Evolutionary conservation across 495 filamentous ascomycete genomes (phyloP), one percentile per base, ranked within the genome.

Genomic region (Sabuloglossum arenarium): DNA sequence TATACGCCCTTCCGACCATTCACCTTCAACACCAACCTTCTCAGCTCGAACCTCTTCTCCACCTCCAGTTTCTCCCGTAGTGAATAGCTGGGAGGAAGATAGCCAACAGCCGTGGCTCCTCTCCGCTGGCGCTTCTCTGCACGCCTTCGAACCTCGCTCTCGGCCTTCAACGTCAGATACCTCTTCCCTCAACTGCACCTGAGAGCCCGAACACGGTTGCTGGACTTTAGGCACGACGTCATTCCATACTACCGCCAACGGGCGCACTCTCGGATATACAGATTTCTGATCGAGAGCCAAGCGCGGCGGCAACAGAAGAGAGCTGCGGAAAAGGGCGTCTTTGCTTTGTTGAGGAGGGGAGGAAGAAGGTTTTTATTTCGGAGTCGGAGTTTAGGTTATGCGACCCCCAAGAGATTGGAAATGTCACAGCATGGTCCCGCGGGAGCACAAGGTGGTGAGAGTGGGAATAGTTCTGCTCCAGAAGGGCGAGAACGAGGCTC

Each of bases 201-300:
- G 58, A 77, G 78, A 37, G 74, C 79, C 59, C 78, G 79, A 60
- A 75, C 75, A 30, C 75, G 71, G 34, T 71, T 90, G 37, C 75
- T 79, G 59, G 69, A 72, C 52, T 75, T 94, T 67, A 82, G 79
- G 53, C 74, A 83, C 75, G 78, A 86, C 60, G 82, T 75, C n/a
- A 67, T 93, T 34, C 82, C 86, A 42, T 70, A 73, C 46, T 77
- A 86, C 59, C 80, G 78, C 57, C 76, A 77, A 60, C 74, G 76
- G 28, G 70, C 84, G 3, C 86, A 91, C 63, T 79, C 82, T 53
- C 75, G 80, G 54, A 75, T 94, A 54, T 90, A 88, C 66, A 71
- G 73, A 16, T 85, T 81, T 61, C 73, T 93, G 46, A 66, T 89
- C 61, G 70, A 74, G 57, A 71, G 77, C 19, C 80, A 86, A 66